Base-by-base conservation (phyloP, 148 eudicot genomes). In the Amaranthus palmeri region DNA sequence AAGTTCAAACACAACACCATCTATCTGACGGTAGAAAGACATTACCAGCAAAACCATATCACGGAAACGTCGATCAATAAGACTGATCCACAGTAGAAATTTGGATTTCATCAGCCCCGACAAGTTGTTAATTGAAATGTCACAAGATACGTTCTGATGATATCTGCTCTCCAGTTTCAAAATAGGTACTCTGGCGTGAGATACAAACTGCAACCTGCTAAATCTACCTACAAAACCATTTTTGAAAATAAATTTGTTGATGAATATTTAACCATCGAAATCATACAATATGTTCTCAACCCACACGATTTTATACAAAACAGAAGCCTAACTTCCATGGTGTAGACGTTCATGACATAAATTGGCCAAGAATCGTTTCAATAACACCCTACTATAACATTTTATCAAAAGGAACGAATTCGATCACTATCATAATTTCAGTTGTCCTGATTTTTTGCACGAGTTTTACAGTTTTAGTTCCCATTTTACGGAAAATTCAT, bases 31-130 rank as follows among this genome's bases (percentile, higher is more conserved):
- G 74, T 60, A 41, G 45, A n/a, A 45, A 68, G 42, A 69, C 68
- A 88, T 68, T 88, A 79, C 99, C 90, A 96, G 80, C 83, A 96
- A 86, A 79, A 92, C 97, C 87, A 96, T 79, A 72, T 85, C 83
- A 58, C 92, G 96, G 72, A 92, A 92, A 45, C 96, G 93, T n/a
- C 79, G 81, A 84, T 96, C 99, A 68, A 96, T 88, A 57, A 65
- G 81, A 70, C 87, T 90, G 76, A 96, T 86, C 99, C 97, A 87
- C 60, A 76, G 80, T 71, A 96, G 77, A 61, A 88, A 74, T 72
- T 90, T 96, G 47, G 99, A 90, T 85, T 96, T 96, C 97, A 96
- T 91, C 55, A 86, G 96, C 46, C 97, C 99, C 17, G 76, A 85
- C 79, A 91, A 67, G 76, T 91, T 95, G 69, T 85, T 88, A 64